Evolutionary conservation across 768 basidiomycete species (phyloP), one percentile per base, ranked within the genome.

Genomic region (Exsudoporus frostii): DNA sequence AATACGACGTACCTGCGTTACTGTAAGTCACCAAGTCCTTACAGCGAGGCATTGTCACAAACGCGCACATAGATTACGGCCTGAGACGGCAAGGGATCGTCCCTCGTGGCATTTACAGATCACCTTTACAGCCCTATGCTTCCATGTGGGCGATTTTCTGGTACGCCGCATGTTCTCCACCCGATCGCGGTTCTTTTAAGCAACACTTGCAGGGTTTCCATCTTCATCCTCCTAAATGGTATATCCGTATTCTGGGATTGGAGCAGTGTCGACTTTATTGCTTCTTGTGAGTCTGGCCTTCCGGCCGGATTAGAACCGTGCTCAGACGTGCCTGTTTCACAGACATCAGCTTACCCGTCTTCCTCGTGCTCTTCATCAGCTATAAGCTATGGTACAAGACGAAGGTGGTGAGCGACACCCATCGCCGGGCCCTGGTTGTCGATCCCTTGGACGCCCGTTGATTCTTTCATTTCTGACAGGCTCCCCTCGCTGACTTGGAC

Each of bases 1-100:
- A 86, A 86, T 66, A 51, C 88, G 27, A 88, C 88, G 15, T 92
- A 86, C 71, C 62, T 88, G 49, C 81, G 72, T 69, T 91, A 86
- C 76, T 79, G 85, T 83, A 56, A 57, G 84, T 74, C 14, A 0
- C 17, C 0, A 20, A 42, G 27, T 43, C 1, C 29, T 50, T 5
- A 38, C 15, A n/a, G 17, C 4, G 30, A 34, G 41, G 0, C 88
- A 90, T 66, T 42, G 1, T 40, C 15, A 43, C 27, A 22, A n/a
- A 33, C 9, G 1, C 6, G 13, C 25, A 17, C 39, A 11, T 9
- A 62, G 61, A 51, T 54, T 56, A 49, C 46, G 61, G 60, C 20
- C 30, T 62, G 41, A 55, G 20, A 50, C 24, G 14, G 17, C 61
- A 48, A 53, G 89, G 86, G 2, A 77, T 84, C 53, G 77, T 84